Percentiles rank a stretch among this genome's conserved stretches.
Conservation (phyloP, 352 stramenopile species). For the Pythium angustatum region DNA sequence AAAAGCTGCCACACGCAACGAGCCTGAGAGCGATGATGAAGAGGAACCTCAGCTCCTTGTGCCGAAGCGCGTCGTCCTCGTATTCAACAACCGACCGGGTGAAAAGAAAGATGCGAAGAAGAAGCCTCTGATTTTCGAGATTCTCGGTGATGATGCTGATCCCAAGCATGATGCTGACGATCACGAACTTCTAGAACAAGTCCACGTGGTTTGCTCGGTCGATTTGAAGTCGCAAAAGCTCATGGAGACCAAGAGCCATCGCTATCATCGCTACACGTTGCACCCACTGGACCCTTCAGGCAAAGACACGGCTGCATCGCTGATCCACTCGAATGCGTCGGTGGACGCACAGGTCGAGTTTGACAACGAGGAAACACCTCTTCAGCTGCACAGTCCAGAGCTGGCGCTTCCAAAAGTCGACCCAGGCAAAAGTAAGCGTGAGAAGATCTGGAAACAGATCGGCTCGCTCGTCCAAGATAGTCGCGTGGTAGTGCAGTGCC, state of each 20-base stretch:
- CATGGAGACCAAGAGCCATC: constrained; percentile 54
- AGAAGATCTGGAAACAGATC: constrained; percentile 75
- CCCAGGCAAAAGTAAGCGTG: background rate
- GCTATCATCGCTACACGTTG: constrained; percentile 66
- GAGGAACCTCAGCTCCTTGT: constrained; percentile 21
- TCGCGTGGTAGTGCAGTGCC: constrained; percentile 72
- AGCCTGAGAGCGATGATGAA: constrained; percentile 11
- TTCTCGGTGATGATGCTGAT: constrained; percentile 41
- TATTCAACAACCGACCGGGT: constrained; percentile 39
- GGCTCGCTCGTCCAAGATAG: constrained; percentile 65
- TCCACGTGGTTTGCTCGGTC: constrained; percentile 48
- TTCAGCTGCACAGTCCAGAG: constrained; percentile 43
- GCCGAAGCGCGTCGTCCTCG: constrained; percentile 40
- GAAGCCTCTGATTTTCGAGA: constrained; percentile 68
- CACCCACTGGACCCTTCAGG: constrained; percentile 1
- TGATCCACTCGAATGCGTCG: constrained; percentile 40
- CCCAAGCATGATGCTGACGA: background rate
- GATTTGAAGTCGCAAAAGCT: constrained; percentile 46
- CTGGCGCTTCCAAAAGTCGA: constrained; percentile 42
- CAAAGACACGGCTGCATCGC: background rate
- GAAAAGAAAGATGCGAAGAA: constrained; percentile 16
- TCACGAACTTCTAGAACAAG: constrained; percentile 6
- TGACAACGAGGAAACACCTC: background rate
- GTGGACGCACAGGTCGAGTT: constrained; percentile 44
- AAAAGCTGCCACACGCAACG: background rate